Evolutionary conservation across 768 basidiomycete species (phyloP), one percentile per base, ranked within the genome.

Genomic region (Podaxis sp.): DNA sequence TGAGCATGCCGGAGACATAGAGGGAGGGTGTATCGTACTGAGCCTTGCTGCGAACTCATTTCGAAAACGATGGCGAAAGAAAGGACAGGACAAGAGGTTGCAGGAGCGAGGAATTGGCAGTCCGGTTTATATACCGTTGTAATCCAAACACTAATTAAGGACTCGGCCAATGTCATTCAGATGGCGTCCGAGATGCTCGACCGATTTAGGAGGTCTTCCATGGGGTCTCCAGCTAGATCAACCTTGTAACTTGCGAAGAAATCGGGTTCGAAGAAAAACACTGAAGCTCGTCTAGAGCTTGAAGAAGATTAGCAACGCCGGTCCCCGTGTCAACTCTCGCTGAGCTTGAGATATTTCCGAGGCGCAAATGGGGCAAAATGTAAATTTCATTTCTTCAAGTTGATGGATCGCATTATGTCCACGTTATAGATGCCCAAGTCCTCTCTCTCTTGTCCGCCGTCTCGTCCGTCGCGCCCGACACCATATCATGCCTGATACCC

Each of bases 231-330:
- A 51, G 53, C 40, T 13, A 15, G 51, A 19, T 49, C 15, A 24
- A 48, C 40, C 33, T 49, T 46, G 11, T 63, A 56, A 52, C n/a
- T 49, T 63, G 61, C 61, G 61, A 63, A 57, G 61, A 57, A 63
- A 38, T 63, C 61, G 61, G 61, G 39, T 39, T 40, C 19, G 36
- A 39, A 63, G 33, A 42, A 49, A 55, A 55, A 36, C 36, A 51
- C 24, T 56, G n/a, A 56, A 56, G 44, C 38, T 63, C 54, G 38
- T 38, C 46, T 28, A 26, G 33, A 52, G 61, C 55, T 51, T 57
- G 61, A 57, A 48, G 61, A 57, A 55, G 54, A 57, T 57, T 57
- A 55, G 22, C 46, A 49, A 57, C 24, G 33, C 54, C 54, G 61
- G 61, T 49, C 24, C 26, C 46, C 55, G 54, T 51, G 52, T 57